Conservation (phyloP, 1,139 yeast genomes). For the Casaregolazyma suthepensis region DNA sequence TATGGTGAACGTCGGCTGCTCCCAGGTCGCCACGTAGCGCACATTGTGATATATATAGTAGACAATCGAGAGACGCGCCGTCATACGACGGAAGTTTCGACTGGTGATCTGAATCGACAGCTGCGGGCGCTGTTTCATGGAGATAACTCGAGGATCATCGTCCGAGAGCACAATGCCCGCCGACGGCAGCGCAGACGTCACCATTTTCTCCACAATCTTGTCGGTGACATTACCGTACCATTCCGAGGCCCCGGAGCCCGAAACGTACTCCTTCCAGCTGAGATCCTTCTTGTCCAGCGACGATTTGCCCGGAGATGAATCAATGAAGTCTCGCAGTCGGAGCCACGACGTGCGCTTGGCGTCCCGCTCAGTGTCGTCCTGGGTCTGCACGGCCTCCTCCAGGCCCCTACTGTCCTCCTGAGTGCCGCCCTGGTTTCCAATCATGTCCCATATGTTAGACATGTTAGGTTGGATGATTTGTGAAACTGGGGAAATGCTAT, state of each 20-base stretch:
- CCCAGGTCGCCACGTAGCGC: conserved; percentile 63
- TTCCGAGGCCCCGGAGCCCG: conserved; percentile 6
- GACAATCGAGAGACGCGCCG: conserved; percentile 50
- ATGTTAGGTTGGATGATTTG: conserved; percentile 1
- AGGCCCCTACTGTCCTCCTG: background rate
- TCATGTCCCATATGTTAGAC: conserved; percentile 11
- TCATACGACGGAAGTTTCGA: conserved; percentile 58
- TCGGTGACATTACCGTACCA: conserved; percentile 39
- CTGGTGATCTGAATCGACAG: conserved; percentile 66
- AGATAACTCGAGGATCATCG: conserved; percentile 41
- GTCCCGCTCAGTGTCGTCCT: background rate
- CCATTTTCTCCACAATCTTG: conserved; percentile 60
- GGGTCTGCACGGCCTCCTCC: background rate
- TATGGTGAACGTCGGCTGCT: conserved; percentile 54
- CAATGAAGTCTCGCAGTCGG: conserved; percentile 2
- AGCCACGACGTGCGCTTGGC: background rate
- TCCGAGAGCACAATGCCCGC: conserved; percentile 38
- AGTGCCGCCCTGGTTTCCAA: conserved; percentile 2
- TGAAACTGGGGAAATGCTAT: background rate
- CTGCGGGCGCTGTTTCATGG: conserved; percentile 61
- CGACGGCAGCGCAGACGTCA: conserved; percentile 66
- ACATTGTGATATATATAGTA: conserved; percentile 40
- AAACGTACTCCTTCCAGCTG: conserved; percentile 5
- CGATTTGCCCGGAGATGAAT: background rate
- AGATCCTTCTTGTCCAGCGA: background rate